These are phyloP conservation scores for Dichotomocladium elegans DNA, from an alignment of 371 early-diverging fungal species.

Conservation along the genomic window DNA sequence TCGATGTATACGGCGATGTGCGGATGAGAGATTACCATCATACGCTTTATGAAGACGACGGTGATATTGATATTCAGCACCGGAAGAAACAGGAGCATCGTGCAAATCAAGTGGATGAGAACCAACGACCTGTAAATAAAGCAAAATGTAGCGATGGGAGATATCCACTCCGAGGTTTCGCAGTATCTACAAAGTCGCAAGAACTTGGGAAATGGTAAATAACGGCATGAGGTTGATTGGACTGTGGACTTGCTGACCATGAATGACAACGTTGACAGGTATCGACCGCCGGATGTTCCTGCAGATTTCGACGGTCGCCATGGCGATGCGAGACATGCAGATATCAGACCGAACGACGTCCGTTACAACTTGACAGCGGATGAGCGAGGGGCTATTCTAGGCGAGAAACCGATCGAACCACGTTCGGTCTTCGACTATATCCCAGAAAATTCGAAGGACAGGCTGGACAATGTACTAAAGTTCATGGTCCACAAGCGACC, in stretches of 20 bases:
- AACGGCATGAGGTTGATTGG: too few species aligned
- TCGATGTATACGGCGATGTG: slow-evolving; percentile 33
- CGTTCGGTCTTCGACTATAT: slow-evolving; percentile 79
- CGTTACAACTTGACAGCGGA: slow-evolving; percentile 53
- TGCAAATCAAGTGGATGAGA: slow-evolving; percentile 8
- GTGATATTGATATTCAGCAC: slow-evolving; percentile 16
- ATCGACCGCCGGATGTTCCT: slow-evolving; percentile 56
- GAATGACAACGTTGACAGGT: slow-evolving; percentile 20
- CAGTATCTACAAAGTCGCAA: slow-evolving; percentile 33
- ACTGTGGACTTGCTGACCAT: background rate
- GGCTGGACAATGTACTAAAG: slow-evolving; percentile 55
- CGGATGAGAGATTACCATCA: slow-evolving; percentile 23
- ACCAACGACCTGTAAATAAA: slow-evolving; percentile 4
- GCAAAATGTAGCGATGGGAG: slow-evolving; percentile 53
- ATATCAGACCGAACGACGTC: too few species aligned
- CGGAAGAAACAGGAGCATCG: slow-evolving; percentile 6
- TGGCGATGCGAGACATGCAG: too few species aligned
- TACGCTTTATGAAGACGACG: slow-evolving; percentile 36
- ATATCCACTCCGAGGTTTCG: slow-evolving; percentile 55
- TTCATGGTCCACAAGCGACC: slow-evolving; percentile 21
- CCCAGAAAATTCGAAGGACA: slow-evolving; percentile 60
- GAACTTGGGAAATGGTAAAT: slow-evolving; percentile 52
- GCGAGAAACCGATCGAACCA: slow-evolving; percentile 67
- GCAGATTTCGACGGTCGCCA: slow-evolving; percentile 49
- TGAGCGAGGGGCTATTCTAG: slow-evolving; percentile 61